Conservation (phyloP, 2,329 filamentous ascomycete species). For the Diaporthe sp. region DNA sequence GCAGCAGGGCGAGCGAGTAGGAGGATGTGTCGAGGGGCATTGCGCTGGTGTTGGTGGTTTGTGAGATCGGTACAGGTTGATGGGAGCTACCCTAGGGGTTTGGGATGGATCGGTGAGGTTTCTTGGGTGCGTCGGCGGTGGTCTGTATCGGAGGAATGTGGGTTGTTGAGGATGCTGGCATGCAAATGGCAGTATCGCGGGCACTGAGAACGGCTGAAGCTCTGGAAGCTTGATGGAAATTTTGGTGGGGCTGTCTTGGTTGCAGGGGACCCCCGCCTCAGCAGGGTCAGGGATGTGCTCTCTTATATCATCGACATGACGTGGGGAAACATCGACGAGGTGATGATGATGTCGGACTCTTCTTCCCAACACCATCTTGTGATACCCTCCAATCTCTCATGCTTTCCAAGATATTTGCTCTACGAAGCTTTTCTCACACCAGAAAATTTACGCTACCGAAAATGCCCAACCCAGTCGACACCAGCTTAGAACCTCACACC, state of each 20-base stretch:
- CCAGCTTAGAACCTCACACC: slow-evolving; percentile 60
- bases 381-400: background rate
- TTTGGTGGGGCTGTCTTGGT: slow-evolving; percentile 20
- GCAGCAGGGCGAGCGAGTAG: slow-evolving; percentile 87
- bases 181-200: background rate
- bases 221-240: slow-evolving; percentile 36
- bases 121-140: background rate
- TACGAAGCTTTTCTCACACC: background rate
- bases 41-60: slow-evolving; percentile 42
- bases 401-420: background rate
- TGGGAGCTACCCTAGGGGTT: background rate
- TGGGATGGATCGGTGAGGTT: no score
- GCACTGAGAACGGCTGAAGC: background rate
- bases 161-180: background rate
- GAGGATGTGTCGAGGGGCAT: slow-evolving; percentile 98
- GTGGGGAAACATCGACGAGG: background rate
- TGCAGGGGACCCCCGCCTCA: background rate
- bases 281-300: background rate
- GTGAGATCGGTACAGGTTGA: background rate
- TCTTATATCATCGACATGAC: slow-evolving; percentile 27
- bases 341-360: background rate
- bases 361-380: background rate
- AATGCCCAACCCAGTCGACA: slow-evolving; percentile 63
- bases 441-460: slow-evolving; percentile 19
- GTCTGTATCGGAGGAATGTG: background rate